Conservation (phyloP, 306 rosid genomes). For the Lathyrus aphaca region DNA sequence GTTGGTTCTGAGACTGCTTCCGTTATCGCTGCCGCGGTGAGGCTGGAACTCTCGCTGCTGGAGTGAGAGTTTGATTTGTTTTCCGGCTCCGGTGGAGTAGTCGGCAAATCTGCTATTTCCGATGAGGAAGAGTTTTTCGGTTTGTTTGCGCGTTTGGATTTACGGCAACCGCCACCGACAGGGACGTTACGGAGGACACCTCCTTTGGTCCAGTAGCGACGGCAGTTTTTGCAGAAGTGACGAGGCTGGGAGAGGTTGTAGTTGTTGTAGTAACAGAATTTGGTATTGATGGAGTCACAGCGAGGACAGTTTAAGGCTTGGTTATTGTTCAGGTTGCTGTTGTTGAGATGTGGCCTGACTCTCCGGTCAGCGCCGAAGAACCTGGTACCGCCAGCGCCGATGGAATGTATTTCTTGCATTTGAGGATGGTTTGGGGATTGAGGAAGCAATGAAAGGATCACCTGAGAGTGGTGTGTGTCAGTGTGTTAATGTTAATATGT, state of each 20-base stretch:
- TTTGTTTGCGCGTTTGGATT: slow-evolving; percentile 75
- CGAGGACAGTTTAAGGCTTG: slow-evolving; percentile 85
- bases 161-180: slow-evolving; percentile 93
- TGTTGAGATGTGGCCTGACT: slow-evolving; percentile 48
- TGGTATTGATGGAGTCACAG: slow-evolving; percentile 90
- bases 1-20: slow-evolving; percentile 60
- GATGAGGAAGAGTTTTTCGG: slow-evolving; percentile 37
- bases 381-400: slow-evolving; percentile 49
- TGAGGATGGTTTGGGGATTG: slow-evolving; percentile 6
- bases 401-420: slow-evolving; percentile 90
- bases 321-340: slow-evolving; percentile 45
- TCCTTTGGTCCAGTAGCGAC: slow-evolving; percentile 97
- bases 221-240: slow-evolving; percentile 95
- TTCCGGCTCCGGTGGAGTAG: slow-evolving; percentile 38
- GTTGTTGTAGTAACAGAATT: slow-evolving; percentile 95
- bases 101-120: neutral
- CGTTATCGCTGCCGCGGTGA: slow-evolving; percentile 62
- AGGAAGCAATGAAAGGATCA: slow-evolving; percentile 6
- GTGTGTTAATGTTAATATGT: slow-evolving; percentile 31
- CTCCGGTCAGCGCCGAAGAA: slow-evolving; percentile 70
- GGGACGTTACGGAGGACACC: slow-evolving; percentile 99
- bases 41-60: slow-evolving; percentile 91
- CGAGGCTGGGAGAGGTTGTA: slow-evolving; percentile 99
- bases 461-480: slow-evolving; percentile 42
- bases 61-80: slow-evolving; percentile 71